Conservation (phyloP, 805 yeast species). For the Saccharomyces paradoxus region DNA sequence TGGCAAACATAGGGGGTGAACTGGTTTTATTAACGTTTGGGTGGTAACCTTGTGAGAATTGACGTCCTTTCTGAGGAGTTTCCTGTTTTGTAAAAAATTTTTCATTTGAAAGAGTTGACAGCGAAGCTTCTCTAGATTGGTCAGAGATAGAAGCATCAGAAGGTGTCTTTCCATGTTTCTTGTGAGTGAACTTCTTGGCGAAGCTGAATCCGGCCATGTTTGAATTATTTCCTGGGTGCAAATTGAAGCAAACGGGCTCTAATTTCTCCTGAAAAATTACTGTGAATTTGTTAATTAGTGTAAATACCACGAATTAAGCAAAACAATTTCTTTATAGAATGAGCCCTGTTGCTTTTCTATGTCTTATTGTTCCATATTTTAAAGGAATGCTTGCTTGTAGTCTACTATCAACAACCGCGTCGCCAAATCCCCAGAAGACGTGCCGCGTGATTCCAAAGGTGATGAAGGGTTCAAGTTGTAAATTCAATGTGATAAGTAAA, state of each 20-base stretch:
- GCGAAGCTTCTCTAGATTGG: neutral
- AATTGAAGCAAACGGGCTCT: neutral
- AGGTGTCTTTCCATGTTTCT: neutral
- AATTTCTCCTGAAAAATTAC: neutral
- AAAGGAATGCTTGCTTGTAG: neutral
- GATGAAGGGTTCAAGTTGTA: neutral
- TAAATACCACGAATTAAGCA: neutral
- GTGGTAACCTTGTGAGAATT: neutral
- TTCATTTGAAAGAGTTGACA: neutral
- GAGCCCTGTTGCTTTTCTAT: neutral
- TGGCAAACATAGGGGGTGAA: neutral
- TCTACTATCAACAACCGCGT: neutral
- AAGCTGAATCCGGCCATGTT: neutral
- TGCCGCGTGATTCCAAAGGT: neutral
- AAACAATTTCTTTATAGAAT: neutral
- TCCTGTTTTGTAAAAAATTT: neutral
- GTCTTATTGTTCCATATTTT: neutral
- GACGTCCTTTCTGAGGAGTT: neutral
- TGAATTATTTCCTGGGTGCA: neutral
- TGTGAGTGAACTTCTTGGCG: neutral
- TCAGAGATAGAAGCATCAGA: neutral
- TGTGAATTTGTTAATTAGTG: neutral
- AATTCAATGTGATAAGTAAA: neutral
- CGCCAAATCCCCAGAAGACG: neutral
- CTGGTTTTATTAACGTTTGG: neutral